These are phyloP conservation scores for Xanthoceras sorbifolium DNA, from an alignment of 345 rosid genomes.

Conservation along the genomic window DNA sequence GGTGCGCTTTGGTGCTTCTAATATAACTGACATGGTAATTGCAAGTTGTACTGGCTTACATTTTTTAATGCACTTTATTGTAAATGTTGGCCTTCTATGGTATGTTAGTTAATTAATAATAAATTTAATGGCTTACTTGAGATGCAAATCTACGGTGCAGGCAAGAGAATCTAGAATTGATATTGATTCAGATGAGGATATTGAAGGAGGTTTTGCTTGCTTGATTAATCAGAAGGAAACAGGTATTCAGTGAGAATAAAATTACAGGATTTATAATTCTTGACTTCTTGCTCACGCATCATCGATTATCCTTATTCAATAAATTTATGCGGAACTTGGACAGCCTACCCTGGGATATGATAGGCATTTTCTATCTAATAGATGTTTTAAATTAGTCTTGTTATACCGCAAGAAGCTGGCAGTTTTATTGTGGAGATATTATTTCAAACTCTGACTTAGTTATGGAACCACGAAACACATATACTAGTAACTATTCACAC, in stretches of 20 bases:
- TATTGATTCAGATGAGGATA: conserved; percentile 82
- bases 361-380: not conserved
- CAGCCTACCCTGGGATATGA: not conserved
- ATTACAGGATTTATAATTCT: not conserved
- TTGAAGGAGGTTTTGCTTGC: conserved; percentile 71
- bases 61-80: conserved; percentile 1
- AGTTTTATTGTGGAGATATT: not conserved
- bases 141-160: conserved; percentile 39
- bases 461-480: not conserved
- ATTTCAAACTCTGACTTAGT: not conserved
- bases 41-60: not conserved
- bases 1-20: conserved; percentile 6
- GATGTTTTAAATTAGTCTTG: not conserved
- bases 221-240: conserved; percentile 57
- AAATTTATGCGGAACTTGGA: not conserved
- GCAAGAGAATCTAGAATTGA: conserved; percentile 39
- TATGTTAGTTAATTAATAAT: not conserved
- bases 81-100: not conserved
- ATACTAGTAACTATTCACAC: not conserved
- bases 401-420: not conserved
- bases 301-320: not conserved
- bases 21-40: not conserved
- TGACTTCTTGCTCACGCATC: not conserved
- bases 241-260: conserved; percentile 39
- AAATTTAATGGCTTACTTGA: not conserved